phyloP scores from a whole-genome alignment of 2,329 filamentous ascomycete genomes.

The Phoma herbarum region DNA sequence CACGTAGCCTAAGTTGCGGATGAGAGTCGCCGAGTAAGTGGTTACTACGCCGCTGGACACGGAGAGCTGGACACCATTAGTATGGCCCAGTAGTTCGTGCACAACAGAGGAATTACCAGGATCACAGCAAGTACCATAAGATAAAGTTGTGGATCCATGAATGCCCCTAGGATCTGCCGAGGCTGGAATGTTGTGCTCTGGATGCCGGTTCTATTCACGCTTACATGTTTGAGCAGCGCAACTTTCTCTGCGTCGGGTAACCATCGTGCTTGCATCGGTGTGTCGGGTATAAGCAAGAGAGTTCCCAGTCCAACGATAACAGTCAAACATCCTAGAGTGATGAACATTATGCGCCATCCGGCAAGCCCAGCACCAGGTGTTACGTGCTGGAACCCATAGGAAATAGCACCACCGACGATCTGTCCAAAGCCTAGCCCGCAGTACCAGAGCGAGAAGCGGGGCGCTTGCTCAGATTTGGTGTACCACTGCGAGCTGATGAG shows the following conservation, averaged over 20 bases:
- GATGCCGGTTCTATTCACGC: conserved; percentile 76
- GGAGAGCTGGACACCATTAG: conserved; percentile 12
- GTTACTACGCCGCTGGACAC: conserved; percentile 30
- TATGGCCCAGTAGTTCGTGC: background rate
- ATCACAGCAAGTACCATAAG: conserved; percentile 31
- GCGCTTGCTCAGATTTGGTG: conserved; percentile 64
- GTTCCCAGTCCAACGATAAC: conserved; percentile 32
- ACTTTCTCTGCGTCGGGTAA: conserved; percentile 49
- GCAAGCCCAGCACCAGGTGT: conserved; percentile 8
- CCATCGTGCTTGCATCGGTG: conserved; percentile 52
- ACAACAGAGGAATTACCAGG: conserved; percentile 6
- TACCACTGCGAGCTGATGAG: conserved; percentile 65
- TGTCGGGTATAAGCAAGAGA: conserved; percentile 51
- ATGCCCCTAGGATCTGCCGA: conserved; percentile 67
- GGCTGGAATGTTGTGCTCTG: conserved; percentile 71
- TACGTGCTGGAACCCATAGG: conserved; percentile 37
- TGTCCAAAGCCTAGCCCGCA: conserved; percentile 57
- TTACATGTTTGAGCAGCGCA: conserved; percentile 70
- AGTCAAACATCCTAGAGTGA: conserved; percentile 28
- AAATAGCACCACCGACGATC: conserved; percentile 28
- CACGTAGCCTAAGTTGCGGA: conserved; percentile 29
- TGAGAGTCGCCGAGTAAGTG: conserved; percentile 34
- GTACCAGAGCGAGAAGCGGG: conserved; percentile 70
- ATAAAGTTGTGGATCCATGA: conserved; percentile 65
- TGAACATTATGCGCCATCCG: conserved; percentile 35